Evolutionary conservation across 768 basidiomycete species (phyloP).

Genomic region (Cyathus striatus): DNA sequence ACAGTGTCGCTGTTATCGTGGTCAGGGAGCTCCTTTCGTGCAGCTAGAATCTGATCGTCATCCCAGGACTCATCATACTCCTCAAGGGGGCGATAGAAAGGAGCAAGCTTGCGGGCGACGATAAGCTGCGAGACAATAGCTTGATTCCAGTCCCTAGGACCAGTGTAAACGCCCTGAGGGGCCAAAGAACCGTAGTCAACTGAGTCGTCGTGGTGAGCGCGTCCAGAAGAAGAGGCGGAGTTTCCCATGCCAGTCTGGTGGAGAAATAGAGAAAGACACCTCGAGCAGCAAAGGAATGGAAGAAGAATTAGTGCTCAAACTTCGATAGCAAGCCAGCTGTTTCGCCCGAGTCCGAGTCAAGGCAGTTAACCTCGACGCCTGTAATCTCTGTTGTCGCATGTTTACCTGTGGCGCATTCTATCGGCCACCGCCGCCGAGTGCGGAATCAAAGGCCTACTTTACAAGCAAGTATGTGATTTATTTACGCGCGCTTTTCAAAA

Average conservation of each 20-base stretch:
- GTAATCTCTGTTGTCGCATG: constrained; percentile 31
- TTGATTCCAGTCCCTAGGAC: constrained; percentile 86
- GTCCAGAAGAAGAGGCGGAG: constrained; percentile 69
- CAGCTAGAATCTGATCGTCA: constrained; percentile 79
- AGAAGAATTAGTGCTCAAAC: constrained; percentile 11
- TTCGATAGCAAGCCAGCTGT: constrained; percentile 4
- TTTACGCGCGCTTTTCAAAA: too few species aligned
- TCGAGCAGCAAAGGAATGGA: constrained; percentile 7
- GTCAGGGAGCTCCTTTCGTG: constrained; percentile 64
- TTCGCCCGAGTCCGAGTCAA: constrained; percentile 19
- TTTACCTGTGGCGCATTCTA: constrained; percentile 35
- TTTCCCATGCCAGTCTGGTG: constrained; percentile 62
- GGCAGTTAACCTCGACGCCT: constrained; percentile 8
- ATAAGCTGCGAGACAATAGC: constrained; percentile 83
- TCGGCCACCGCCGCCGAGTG: not conserved
- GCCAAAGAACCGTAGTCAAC: constrained; percentile 79
- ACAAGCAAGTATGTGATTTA: too few species aligned
- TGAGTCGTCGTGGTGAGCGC: constrained; percentile 72
- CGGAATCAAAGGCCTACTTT: too few species aligned
- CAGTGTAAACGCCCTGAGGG: constrained; percentile 86
- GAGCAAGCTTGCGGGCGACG: constrained; percentile 81
- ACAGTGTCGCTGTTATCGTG: constrained; percentile 40
- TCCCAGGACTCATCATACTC: constrained; percentile 90
- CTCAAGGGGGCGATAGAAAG: constrained; percentile 94
- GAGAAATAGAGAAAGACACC: constrained; percentile 8